Evolutionary conservation across 805 yeast species (phyloP).

Genomic region (Teunomyces pallodes): DNA sequence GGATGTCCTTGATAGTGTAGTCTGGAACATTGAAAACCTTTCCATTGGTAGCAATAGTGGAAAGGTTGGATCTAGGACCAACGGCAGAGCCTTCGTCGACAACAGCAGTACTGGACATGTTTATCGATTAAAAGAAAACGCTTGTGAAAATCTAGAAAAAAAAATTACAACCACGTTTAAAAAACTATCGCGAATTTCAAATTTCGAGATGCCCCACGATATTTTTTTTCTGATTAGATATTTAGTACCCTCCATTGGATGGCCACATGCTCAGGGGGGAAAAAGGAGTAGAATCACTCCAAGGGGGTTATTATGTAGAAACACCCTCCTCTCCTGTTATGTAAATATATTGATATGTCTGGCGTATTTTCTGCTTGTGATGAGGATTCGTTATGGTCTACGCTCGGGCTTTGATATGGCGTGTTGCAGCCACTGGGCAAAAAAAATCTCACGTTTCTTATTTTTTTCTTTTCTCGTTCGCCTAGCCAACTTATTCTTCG

Average conservation of each 20-base stretch:
- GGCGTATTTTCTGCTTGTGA: too few species aligned
- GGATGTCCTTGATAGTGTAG: conserved; percentile 70
- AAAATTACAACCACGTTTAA: background rate
- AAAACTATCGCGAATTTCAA: background rate
- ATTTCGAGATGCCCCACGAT: background rate
- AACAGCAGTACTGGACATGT: conserved; percentile 3
- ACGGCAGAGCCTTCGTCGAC: conserved; percentile 3
- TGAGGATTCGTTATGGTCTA: too few species aligned
- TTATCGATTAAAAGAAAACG: background rate
- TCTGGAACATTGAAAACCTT: conserved; percentile 71
- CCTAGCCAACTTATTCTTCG: background rate
- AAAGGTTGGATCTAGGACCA: conserved; percentile 21
- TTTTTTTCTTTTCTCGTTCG: background rate
- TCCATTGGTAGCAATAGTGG: conserved; percentile 61
- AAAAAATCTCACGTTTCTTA: background rate
- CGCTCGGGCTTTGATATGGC: too few species aligned
- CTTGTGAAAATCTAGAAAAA: background rate
- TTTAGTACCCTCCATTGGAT: background rate
- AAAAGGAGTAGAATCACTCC: too few species aligned
- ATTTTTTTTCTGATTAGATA: background rate
- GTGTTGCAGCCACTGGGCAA: background rate
- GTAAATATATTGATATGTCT: too few species aligned
- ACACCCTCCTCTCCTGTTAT: too few species aligned
- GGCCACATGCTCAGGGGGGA: too few species aligned
- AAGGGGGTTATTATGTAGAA: too few species aligned